Conservation (phyloP, 306 rosid species). For the Spatholobus suberectus region DNA sequence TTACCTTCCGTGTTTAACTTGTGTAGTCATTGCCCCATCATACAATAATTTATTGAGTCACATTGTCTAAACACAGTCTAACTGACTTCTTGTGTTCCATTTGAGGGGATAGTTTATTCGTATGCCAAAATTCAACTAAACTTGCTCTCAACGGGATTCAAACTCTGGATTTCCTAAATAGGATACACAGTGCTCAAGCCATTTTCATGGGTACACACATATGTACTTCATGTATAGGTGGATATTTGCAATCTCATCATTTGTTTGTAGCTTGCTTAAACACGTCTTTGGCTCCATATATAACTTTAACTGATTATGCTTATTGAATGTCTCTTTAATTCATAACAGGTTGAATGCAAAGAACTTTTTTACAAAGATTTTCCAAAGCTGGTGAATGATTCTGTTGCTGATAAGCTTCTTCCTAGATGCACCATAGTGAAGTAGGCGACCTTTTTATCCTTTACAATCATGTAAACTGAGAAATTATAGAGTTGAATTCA, state of each 20-base stretch:
- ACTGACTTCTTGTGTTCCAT: background rate
- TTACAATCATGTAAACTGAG: constrained; percentile 8
- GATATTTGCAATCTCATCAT: constrained; percentile 11
- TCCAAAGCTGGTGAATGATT: constrained; percentile 80
- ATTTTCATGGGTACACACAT: background rate
- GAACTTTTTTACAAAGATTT: constrained; percentile 95
- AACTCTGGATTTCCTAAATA: background rate
- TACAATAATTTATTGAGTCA: background rate
- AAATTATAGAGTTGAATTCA: constrained; percentile 26
- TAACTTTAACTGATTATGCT: background rate
- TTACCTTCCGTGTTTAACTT: background rate
- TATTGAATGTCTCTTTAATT: constrained; percentile 33
- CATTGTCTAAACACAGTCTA: background rate
- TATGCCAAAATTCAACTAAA: background rate
- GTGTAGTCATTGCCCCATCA: background rate
- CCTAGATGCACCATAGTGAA: constrained; percentile 80
- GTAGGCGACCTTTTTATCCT: constrained; percentile 56
- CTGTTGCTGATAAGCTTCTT: constrained; percentile 84
- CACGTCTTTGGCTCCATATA: background rate
- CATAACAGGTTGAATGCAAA: constrained; percentile 81
- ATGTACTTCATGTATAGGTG: background rate
- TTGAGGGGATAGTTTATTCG: background rate
- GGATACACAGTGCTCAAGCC: background rate
- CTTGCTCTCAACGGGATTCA: background rate
- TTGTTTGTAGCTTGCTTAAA: constrained; percentile 15